Evolutionary conservation across 2,329 filamentous ascomycete species (phyloP).

Genomic region (Penicillium concentricum): DNA sequence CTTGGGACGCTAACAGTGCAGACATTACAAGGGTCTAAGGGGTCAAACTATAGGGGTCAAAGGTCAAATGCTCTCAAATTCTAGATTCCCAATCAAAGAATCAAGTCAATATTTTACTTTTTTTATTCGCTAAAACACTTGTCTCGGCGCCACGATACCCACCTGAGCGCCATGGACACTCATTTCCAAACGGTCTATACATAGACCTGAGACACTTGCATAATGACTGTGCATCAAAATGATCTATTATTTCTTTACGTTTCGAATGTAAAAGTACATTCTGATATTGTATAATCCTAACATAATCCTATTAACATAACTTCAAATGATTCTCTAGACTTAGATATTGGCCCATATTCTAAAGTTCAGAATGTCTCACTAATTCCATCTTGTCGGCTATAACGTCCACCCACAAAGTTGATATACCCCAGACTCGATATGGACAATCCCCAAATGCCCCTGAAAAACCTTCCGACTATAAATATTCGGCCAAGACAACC

Average conservation of each 20-base stretch:
- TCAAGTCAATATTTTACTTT: not conserved
- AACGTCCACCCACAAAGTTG: not conserved
- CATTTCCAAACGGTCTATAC: not conserved
- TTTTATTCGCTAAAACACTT: not conserved
- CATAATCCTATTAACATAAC: not conserved
- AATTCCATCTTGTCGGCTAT: not conserved
- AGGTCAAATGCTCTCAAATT: not conserved
- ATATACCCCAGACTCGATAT: not conserved
- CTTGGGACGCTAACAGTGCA: not conserved
- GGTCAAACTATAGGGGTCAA: not conserved
- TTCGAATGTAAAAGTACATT: not conserved
- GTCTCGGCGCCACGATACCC: not conserved
- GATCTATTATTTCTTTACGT: not conserved
- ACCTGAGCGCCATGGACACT: not conserved
- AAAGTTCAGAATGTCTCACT: not conserved
- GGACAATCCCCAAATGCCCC: not conserved
- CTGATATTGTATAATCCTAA: too few relatives aligned
- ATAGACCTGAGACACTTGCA: slow-evolving; percentile 1
- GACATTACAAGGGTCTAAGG: not conserved
- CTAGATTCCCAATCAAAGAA: not conserved
- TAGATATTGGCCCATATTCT: not conserved
- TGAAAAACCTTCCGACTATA: not conserved
- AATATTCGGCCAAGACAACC: not conserved
- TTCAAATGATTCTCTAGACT: too few relatives aligned
- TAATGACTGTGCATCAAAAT: not conserved